Percentiles rank a stretch among this genome's conserved stretches.
Conservation (phyloP, 352 stramenopile species). For the Phytopythium litorale region DNA sequence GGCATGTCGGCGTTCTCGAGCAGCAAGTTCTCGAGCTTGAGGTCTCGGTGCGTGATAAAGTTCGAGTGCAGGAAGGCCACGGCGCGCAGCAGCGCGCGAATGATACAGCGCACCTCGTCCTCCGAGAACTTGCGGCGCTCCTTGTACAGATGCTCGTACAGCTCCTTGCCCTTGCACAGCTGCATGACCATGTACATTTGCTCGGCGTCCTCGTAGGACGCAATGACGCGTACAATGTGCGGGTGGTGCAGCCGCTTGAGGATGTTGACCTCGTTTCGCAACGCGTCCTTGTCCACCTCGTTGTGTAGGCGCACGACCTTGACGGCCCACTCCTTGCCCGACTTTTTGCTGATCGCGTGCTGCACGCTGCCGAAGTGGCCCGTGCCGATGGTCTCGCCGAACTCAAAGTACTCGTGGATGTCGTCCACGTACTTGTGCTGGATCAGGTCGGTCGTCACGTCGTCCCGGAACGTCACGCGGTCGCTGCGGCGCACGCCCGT, state of each 20-base stretch:
- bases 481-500: constrained; percentile 16
- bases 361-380: constrained; percentile 74
- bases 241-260: constrained; percentile 75
- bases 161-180: constrained; percentile 76
- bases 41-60: constrained; percentile 73
- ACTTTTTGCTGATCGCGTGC: constrained; percentile 50
- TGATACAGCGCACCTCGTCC: constrained; percentile 59
- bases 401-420: constrained; percentile 61
- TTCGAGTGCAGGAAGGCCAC: constrained; percentile 78
- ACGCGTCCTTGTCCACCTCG: constrained; percentile 63
- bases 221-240: constrained; percentile 76
- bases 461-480: constrained; percentile 46
- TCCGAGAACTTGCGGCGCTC: constrained; percentile 60
- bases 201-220: constrained; percentile 72
- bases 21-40: constrained; percentile 83
- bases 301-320: constrained; percentile 75
- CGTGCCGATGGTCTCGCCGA: constrained; percentile 58
- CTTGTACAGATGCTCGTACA: constrained; percentile 77
- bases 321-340: constrained; percentile 72
- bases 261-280: constrained; percentile 78
- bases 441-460: constrained; percentile 71
- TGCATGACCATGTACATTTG: constrained; percentile 89
- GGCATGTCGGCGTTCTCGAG: constrained; percentile 60
- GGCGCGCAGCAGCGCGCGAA: constrained; percentile 52
- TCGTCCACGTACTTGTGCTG: constrained; percentile 73